Base-by-base conservation (phyloP, 495 filamentous ascomycete species). In the Cudoniella acicularis region DNA sequence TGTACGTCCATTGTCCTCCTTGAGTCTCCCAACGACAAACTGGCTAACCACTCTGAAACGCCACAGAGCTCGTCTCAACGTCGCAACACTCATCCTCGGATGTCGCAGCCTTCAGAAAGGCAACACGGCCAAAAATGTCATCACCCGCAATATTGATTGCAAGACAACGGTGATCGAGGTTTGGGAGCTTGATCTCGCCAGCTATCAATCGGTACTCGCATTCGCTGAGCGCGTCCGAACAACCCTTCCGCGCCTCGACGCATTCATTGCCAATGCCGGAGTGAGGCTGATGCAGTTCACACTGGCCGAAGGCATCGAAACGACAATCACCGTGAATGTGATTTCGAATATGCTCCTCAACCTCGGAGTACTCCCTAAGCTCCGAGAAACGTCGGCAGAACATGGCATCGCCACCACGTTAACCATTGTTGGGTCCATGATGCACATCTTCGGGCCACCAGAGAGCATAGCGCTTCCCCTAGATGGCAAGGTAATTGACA, bases 131-230 rank as follows among this genome's bases (percentile, higher is more conserved):
- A 71, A 70, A 48, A 42, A 52, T 0, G 58, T 66, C 41, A 75
- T 81, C 11, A 49, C 56, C 73, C 4, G 51, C 64, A 11, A 57
- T 64, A 22, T 50, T 3, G 49, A 71, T 57, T 21, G 56, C 0
- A 56, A 67, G 0, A 68, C 74, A 6, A 54, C 67, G 18, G 66
- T 72, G 8, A 66, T 72, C 21, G 74, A 83, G 49, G 78, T 83
- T 10, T 84, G 81, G 80, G 64, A 74, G 23, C 64, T 87, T 0
- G 84, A 86, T 54, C 70, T 86, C 24, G 66, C 68, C 3, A 42
- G 42, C 21, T 64, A 65, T 55, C 51, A 47, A 2, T 59, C 59
- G 1, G 49, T 61, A 1, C 10, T 43, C 1, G 46, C 13, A 0
- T 66, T 68, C 51, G 59, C 23, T 24, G 46, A 59, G 17, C 40